phyloP scores from a whole-genome alignment of 1,284 basidiomycete species.

The Austroboletus niveus region DNA sequence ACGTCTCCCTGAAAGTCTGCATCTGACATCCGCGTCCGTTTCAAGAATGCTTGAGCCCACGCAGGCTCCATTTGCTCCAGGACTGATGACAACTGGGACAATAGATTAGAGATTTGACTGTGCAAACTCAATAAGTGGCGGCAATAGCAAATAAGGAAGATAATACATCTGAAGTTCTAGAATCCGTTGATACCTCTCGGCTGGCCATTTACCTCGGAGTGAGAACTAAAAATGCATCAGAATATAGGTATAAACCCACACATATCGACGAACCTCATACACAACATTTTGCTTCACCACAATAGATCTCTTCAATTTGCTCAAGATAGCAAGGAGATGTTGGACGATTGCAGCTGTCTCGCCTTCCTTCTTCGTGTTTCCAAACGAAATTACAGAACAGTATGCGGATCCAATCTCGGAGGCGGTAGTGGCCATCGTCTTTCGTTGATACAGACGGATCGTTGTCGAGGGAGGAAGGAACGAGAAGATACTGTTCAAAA shows the following conservation, averaged over 20 bases:
- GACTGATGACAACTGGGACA: slow-evolving; percentile 65
- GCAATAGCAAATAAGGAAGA: not conserved
- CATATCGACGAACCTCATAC: slow-evolving; percentile 54
- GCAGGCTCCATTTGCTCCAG: slow-evolving; percentile 63
- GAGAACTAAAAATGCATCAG: slow-evolving; percentile 49
- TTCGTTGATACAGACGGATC: slow-evolving; percentile 65
- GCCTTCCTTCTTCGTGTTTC: slow-evolving; percentile 46
- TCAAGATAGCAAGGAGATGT: slow-evolving; percentile 59
- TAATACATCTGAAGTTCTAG: slow-evolving; percentile 61
- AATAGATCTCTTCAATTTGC: slow-evolving; percentile 59
- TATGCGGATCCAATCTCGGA: slow-evolving; percentile 63
- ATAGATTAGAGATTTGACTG: slow-evolving; percentile 59
- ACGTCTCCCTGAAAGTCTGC: slow-evolving; percentile 83
- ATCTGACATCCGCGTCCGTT: slow-evolving; percentile 74
- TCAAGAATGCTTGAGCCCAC: slow-evolving; percentile 77
- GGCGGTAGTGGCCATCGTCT: slow-evolving; percentile 58
- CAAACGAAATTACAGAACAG: slow-evolving; percentile 66
- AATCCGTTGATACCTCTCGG: slow-evolving; percentile 62
- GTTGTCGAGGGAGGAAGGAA: slow-evolving; percentile 71
- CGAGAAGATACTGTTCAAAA: slow-evolving; percentile 52
- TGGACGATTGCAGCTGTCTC: slow-evolving; percentile 54
- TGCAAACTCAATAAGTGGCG: slow-evolving; percentile 1
- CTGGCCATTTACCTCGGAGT: slow-evolving; percentile 67
- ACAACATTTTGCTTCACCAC: slow-evolving; percentile 56
- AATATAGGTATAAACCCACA: not conserved